Base-by-base conservation (phyloP, 2,329 filamentous ascomycete species). In the Trichoderma harzianum region DNA sequence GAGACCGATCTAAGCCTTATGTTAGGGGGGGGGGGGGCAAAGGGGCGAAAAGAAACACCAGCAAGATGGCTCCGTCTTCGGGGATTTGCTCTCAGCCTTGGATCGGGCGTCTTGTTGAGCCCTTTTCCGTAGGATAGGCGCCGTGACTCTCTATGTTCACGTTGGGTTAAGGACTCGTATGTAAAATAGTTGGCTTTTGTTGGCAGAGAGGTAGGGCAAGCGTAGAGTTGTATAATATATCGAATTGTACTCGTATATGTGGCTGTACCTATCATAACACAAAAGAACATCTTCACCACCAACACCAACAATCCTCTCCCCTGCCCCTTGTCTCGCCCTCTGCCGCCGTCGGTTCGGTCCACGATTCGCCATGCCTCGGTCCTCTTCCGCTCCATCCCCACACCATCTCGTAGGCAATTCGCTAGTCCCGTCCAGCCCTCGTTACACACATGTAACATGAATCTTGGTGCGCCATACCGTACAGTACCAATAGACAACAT, bases 311-410 rank as follows among this genome's bases (percentile, higher is more conserved):
- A 36, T 66, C 60, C 61, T 21, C 8, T 30, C 21, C 62, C 53
- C 28, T 28, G 16, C 34, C 57, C 69, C 67, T 24, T 28, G 58
- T 34, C 51, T 21, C 43, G 28, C 21, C 26, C 43, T 51, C 57
- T 69, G 66, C 55, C 55, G 53, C 55, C 55, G 53, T 60, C 69
- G 62, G 69, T 51, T 64, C 69, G 69, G 61, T 65, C 69, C 58
- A 64, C 34, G 47, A 57, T 58, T 60, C 60, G 34, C 39, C 39
- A 34, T 64, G 64, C 51, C 57, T 51, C 53, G 58, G 53, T 32
- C 53, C 55, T 58, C 55, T 21, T 30, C 65, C 55, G 36, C 55
- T 60, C 36, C 24, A 28, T 32, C 36, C 26, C 53, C 68, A 39
- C 67, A 24, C 67, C 67, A 43, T 69, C 26, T 51, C 16, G 39